phyloP scores from a whole-genome alignment of 257 asterid genomes.

The Nyctanthes arbortristis region DNA sequence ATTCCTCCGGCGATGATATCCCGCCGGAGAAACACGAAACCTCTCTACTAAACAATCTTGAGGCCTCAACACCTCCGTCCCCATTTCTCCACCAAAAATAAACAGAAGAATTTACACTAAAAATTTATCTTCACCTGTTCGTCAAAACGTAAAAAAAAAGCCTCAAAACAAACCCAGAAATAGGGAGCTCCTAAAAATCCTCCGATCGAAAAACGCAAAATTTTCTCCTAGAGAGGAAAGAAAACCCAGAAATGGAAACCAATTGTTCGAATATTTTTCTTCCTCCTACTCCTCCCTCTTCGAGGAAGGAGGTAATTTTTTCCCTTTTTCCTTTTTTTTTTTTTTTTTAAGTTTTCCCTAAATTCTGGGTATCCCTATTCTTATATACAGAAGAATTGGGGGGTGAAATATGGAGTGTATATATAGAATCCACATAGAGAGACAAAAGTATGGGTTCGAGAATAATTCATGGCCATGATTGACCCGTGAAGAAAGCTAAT shows the following conservation, averaged over 20 bases:
- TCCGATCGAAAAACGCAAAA: background rate
- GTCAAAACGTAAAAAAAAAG: too few species aligned
- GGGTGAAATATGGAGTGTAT: background rate
- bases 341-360: too few species aligned
- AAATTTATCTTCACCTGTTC: background rate
- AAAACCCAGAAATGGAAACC: background rate
- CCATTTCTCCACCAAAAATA: constrained; percentile 26
- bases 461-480: background rate
- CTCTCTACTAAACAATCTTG: constrained; percentile 36
- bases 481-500: constrained; percentile 5
- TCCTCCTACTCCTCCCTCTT: background rate
- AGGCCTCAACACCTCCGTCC: constrained; percentile 47
- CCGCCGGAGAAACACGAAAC: constrained; percentile 1
- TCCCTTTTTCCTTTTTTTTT: too few species aligned
- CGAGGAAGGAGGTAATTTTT: background rate
- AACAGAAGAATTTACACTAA: too few species aligned
- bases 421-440: background rate
- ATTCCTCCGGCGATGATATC: background rate
- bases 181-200: background rate
- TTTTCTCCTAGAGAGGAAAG: background rate
- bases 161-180: background rate
- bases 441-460: background rate
- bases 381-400: background rate
- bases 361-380: too few species aligned
- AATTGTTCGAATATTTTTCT: background rate